Percentiles rank a stretch among this genome's conserved stretches.
phyloP scores from a whole-genome alignment of 306 rosid species.

The Castanea crenata region DNA sequence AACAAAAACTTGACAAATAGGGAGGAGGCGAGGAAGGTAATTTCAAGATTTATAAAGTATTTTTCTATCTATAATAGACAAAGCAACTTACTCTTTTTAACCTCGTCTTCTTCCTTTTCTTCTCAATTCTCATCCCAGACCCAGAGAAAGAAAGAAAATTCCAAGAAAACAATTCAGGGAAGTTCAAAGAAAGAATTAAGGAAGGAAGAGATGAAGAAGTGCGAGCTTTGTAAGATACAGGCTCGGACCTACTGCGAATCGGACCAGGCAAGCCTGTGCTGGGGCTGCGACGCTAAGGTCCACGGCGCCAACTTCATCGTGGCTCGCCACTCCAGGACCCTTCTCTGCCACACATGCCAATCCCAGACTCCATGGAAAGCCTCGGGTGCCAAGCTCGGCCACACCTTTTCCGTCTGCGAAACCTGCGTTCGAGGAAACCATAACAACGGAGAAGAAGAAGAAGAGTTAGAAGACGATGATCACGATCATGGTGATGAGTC shows the following conservation, averaged over 20 bases:
- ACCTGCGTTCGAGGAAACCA: slow-evolving; percentile 46
- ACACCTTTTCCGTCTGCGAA: slow-evolving; percentile 58
- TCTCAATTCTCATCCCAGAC: too few relatives aligned
- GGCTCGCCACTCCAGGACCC: slow-evolving; percentile 60
- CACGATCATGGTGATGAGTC: slow-evolving; percentile 1
- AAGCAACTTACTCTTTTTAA: too few relatives aligned
- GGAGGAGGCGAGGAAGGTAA: too few relatives aligned
- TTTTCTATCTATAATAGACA: too few relatives aligned
- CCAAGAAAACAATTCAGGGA: not conserved
- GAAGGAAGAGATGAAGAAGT: slow-evolving; percentile 41
- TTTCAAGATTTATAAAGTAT: too few relatives aligned
- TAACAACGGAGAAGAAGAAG: slow-evolving; percentile 39
- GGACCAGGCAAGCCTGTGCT: slow-evolving; percentile 72
- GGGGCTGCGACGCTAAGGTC: slow-evolving; percentile 76
- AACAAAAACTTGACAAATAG: too few relatives aligned
- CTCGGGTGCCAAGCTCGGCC: slow-evolving; percentile 60
- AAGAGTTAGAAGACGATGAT: slow-evolving; percentile 9
- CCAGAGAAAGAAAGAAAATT: not conserved
- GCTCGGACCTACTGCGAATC: slow-evolving; percentile 72
- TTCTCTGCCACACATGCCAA: slow-evolving; percentile 75
- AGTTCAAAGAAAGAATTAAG: not conserved
- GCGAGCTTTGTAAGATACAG: slow-evolving; percentile 64
- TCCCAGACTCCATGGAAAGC: slow-evolving; percentile 77
- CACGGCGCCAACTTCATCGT: slow-evolving; percentile 80
- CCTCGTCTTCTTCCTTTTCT: too few relatives aligned